Base-by-base conservation (phyloP, 805 yeast genomes). In the Huiozyma sinensis region DNA sequence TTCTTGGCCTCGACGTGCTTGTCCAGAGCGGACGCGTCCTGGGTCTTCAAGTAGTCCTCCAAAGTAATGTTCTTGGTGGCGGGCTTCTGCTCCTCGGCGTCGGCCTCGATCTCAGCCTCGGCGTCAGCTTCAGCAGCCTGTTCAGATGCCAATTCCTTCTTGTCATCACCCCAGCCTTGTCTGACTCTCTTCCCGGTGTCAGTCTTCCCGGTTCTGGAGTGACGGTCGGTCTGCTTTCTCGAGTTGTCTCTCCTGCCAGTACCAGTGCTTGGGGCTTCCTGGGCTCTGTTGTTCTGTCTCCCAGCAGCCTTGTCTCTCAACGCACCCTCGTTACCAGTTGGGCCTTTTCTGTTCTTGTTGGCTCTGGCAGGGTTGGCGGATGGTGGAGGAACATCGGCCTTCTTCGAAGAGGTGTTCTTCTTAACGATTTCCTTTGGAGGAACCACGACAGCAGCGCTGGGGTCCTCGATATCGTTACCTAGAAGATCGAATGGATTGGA, bases 301-400 rank as follows among this genome's bases (percentile, higher is more conserved):
- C 92, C 92, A 67, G 81, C 78, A 63, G 68, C 63, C 73, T 77
- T 80, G 75, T 71, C 78, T 68, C 72, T 80, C 67, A 80, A 69
- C 51, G 94, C 95, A 57, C 87, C 95, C 62, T 87, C 95, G 74
- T 86, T 88, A 68, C 92, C 95, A 57, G 86, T 69, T 46, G 81
- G 71, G 60, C 79, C 73, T 61, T 81, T 72, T 68, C 76, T 76
- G 71, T 70, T 71, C 68, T 81, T 79, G 69, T 76, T 81, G 55
- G 94, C 87, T 68, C 72, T 81, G 31, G 85, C 69, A 65, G 86
- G 81, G 73, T 81, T 82, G 52, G 92, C 88, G 53, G 81, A 75
- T 55, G 89, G 76, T 60, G 92, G 89, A 48, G 92, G 78, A 49
- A 71, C 79, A 64, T 85, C 95, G 49, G 79, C 67, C 76, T 89